Evolutionary conservation across 2,329 filamentous ascomycete species (phyloP).

Genomic region (Penicillium verrucosum): DNA sequence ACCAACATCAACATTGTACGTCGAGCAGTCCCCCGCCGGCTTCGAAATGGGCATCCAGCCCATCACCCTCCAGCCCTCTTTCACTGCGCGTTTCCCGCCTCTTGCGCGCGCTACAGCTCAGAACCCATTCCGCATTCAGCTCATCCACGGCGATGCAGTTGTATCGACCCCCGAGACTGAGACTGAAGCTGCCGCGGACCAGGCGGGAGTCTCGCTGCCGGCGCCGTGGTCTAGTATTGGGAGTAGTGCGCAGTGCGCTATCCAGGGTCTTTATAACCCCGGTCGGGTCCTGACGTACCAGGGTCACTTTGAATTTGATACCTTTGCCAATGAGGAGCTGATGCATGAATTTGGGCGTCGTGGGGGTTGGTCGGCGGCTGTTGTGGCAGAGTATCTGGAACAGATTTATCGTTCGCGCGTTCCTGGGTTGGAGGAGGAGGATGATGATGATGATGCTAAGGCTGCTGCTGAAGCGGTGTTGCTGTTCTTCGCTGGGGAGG

Average conservation of each 20-base stretch:
- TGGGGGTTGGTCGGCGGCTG: conserved; percentile 20
- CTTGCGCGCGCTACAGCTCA: neutral
- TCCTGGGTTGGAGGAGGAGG: conserved; percentile 15
- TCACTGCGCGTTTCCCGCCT: conserved; percentile 15
- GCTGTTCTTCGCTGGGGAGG: conserved; percentile 29
- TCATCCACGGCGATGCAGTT: conserved; percentile 36
- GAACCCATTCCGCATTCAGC: conserved; percentile 28
- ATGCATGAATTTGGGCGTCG: conserved; percentile 23
- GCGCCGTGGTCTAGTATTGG: conserved; percentile 32
- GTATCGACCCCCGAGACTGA: conserved; percentile 10
- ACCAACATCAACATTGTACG: conserved; percentile 12
- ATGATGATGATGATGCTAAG: conserved; percentile 28
- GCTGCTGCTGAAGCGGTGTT: conserved; percentile 34
- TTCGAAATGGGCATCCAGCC: conserved; percentile 33
- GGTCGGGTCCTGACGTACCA: conserved; percentile 32
- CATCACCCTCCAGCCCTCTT: conserved; percentile 22
- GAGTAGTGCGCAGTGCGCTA: conserved; percentile 23
- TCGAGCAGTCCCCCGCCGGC: conserved; percentile 21
- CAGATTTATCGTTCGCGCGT: conserved; percentile 21
- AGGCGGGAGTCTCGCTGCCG: conserved; percentile 13
- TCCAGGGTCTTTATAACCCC: conserved; percentile 32
- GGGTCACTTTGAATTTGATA: conserved; percentile 35
- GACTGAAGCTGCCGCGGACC: neutral
- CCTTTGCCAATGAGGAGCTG: conserved; percentile 25
- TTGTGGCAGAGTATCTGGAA: conserved; percentile 16